Base-by-base conservation (phyloP, 1,284 basidiomycete species). In the Tilletia setariae region DNA sequence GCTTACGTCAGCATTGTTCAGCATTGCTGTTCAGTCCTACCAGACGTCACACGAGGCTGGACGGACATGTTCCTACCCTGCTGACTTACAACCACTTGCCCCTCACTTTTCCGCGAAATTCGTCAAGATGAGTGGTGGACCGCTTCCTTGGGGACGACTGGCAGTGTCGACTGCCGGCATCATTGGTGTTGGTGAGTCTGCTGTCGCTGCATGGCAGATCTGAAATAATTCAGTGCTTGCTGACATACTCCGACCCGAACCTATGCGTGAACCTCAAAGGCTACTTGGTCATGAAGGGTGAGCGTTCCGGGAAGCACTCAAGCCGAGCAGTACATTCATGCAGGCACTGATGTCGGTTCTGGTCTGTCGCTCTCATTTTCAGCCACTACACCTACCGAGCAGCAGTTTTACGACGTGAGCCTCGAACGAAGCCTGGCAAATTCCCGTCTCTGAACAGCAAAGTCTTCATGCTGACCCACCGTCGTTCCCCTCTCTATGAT, bases 351-450 rank as follows among this genome's bases (percentile, higher is more conserved):
- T 35, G 35, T 6, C 9, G 11, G 11, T 4, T 23, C 23, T 30
- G 9, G 2, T 25, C 2, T 25, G 6, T 7, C 32, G 21, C 47
- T 9, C 35, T 21, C 61, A 35, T 40, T 42, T 30, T 21, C 64
- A 79, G 77, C 65, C 28, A 77, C 77, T 4, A 79, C 76, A 56
- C 77, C 76, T 61, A 75, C 74, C 59, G 77, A 79, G 53, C 63
- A 79, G 56, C 70, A 79, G n/a, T 79, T 79, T 67, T 79, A 79
- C 69, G 70, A 79, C 61, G 74, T 75, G 66, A 66, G 74, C 72
- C 35, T 30, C 25, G 3, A 35, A 25, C 28, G 30, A 40, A n/a
- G n/a, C 23, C 59, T 40, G 40, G 7, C 13, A 4, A 65, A 8
- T 42, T 16, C 56, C 49, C 9, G 6, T 7, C 8, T 4, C 28